Base-by-base conservation (phyloP, 768 basidiomycete genomes). In the Mrakia blollopis region DNA sequence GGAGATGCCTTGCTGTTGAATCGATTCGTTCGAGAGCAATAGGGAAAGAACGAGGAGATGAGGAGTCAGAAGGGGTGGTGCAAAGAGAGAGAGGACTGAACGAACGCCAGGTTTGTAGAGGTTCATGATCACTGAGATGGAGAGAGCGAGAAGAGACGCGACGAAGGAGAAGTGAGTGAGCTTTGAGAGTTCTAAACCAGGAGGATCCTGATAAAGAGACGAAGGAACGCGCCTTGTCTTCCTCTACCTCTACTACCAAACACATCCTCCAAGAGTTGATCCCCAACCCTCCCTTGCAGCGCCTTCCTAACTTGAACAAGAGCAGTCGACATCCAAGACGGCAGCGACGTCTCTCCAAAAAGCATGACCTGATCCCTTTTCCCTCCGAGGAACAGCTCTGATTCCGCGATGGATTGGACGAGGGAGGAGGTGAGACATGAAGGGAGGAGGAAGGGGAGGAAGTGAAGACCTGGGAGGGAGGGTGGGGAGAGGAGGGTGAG, bases 71-170 rank as follows among this genome's bases (percentile, higher is more conserved):
- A 7, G 89, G 21, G 35, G 23, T 39, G 32, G 63, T 0, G n/a
- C 5, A 54, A 47, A 9, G 0, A 21, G 6, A 60, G 44, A 21
- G 28, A 28, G 10, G 3, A 16, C n/a, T n/a, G n/a, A 28, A 50
- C 76, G 57, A 0, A 77, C 89, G 10, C 95, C 95, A 0, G 94
- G 92, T 30, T 85, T 85, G 82, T 98, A 98, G 1, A 94, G 85
- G 82, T 98, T 98, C 72, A 98, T 80, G 75, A 98, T 98, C 0
- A 89, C 92, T 78, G 57, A 47, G 37, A 18, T 9, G 21, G 60
- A n/a, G 25, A 35, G 11, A 57, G n/a, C n/a, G n/a, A n/a, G n/a
- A n/a, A n/a, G 25, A 25, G 44, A 25, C 41, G 9, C 10, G 62
- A 39, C 30, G 37, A 16, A 18, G 21, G 30, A 30, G 61, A 5